These are phyloP conservation scores for Tetraselmis striata DNA, from an alignment of 139 green algal genomes.

Conservation along the genomic window DNA sequence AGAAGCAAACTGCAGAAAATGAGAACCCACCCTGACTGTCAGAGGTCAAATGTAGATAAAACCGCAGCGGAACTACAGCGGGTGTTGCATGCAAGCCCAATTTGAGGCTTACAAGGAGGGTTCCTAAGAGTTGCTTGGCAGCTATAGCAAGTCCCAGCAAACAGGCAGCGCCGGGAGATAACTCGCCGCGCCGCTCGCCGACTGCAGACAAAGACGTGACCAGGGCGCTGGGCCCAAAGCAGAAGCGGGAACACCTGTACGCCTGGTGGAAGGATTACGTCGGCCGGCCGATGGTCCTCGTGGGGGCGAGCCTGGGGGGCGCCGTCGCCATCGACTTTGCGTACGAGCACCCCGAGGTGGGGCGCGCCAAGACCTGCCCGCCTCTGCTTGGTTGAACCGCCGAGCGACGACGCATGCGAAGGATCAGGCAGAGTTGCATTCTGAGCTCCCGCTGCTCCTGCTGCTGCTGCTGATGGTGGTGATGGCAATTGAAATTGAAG, in stretches of 20 bases:
- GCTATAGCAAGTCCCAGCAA: neutral
- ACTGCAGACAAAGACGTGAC: conserved; percentile 9
- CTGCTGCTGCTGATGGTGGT: too few relatives aligned
- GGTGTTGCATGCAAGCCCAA: too few relatives aligned
- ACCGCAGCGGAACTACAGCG: too few relatives aligned
- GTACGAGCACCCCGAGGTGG: conserved; percentile 58
- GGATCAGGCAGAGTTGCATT: too few relatives aligned
- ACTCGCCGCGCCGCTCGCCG: too few relatives aligned
- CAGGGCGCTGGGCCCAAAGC: conserved; percentile 35
- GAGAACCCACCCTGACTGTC: neutral
- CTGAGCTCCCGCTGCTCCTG: too few relatives aligned
- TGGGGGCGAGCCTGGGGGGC: conserved; percentile 80
- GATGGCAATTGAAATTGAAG: too few relatives aligned
- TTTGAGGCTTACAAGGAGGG: too few relatives aligned
- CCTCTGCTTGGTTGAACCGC: neutral
- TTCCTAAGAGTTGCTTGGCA: too few relatives aligned
- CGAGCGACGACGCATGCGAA: neutral
- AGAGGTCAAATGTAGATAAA: too few relatives aligned
- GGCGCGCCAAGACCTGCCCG: neutral
- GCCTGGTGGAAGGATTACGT: conserved; percentile 59
- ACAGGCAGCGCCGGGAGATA: too few relatives aligned
- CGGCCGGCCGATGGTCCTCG: conserved; percentile 57
- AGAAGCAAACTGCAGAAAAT: too few relatives aligned
- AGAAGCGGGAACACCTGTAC: conserved; percentile 74
- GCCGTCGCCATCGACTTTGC: conserved; percentile 89